Conservation (phyloP, 768 basidiomycete species). For the Tephrocybe sp. region DNA sequence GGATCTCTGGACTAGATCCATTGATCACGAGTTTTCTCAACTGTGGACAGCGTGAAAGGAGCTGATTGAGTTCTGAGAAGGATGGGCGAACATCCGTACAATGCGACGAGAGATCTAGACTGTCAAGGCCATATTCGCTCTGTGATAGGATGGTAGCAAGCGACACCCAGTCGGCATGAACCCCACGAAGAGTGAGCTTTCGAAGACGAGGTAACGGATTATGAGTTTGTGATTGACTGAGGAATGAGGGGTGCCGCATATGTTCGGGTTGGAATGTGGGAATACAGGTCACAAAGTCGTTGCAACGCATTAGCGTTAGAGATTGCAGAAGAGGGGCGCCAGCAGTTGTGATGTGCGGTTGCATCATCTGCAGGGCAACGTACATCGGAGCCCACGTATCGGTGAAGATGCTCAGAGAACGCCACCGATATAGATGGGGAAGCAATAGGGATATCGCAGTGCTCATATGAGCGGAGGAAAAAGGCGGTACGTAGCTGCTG, state of each 20-base stretch:
- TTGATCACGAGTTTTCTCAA: constrained; percentile 44
- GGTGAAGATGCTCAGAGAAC: constrained; percentile 50
- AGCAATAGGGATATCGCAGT: constrained; percentile 45
- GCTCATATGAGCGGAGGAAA: constrained; percentile 34
- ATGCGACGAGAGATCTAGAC: constrained; percentile 52
- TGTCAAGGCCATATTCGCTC: constrained; percentile 36
- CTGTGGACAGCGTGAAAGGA: constrained; percentile 39
- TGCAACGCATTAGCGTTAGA: constrained; percentile 57
- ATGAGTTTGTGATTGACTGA: no score
- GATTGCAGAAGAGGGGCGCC: constrained; percentile 46
- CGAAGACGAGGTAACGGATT: constrained; percentile 42
- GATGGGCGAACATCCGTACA: constrained; percentile 53
- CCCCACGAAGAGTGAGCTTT: constrained; percentile 51
- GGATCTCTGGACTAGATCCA: constrained; percentile 43
- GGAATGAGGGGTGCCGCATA: constrained; percentile 34
- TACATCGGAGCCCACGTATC: constrained; percentile 61
- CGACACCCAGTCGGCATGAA: constrained; percentile 53
- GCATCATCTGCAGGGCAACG: constrained; percentile 44
- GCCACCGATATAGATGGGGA: constrained; percentile 51
- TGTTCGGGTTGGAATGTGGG: constrained; percentile 40
- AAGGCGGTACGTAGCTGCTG: constrained; percentile 32
- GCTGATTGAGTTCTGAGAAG: constrained; percentile 36
- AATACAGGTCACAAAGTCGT: constrained; percentile 49
- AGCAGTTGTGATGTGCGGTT: constrained; percentile 28
- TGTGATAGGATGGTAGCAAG: constrained; percentile 37